Base-by-base conservation (phyloP, 345 rosid genomes). In the Salix suchowensis region DNA sequence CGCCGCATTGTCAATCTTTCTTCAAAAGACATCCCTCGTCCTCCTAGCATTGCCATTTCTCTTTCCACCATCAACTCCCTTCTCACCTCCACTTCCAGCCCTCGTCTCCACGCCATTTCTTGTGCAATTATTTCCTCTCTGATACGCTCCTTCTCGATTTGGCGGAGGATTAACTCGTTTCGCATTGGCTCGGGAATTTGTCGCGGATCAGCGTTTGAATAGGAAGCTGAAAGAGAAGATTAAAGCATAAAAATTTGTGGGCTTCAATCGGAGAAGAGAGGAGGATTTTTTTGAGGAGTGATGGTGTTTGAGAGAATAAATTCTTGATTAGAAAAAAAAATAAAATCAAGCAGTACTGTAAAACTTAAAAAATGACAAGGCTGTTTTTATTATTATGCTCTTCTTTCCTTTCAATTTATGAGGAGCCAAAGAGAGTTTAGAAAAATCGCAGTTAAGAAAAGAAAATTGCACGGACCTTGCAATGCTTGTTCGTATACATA, bases 41-140 rank as follows among this genome's bases (percentile, higher is more conserved):
- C 58, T 23, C 72, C 39, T 32, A 64, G 77, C 72, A 65, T 42
- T 13, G 82, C 83, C 82, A 82, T 76, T 62, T 83, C 86, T 81
- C 82, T 80, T 73, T 88, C 89, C 14, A 79, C 68, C 55, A 82
- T 76, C 81, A 90, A 76, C 85, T 88, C 91, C 13, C 81, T 77
- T 74, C 80, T 71, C 32, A 87, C 87, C 76, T 88, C 88, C 0
- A 80, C 88, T 61, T 86, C 81, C 18, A 88, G 83, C 42, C 69
- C 74, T 67, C 81, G 76, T 52, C 86, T 81, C 8, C 84, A 74
- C 13, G 55, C 64, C 6, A 79, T 69, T 71, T 84, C 90, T 23
- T 77, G 74, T 0, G 79, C 72, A 8, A 87, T 78, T 71, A 88
- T 84, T 80, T 84, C 88, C 37, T 78, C 84, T 40, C 87, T 79